phyloP scores from a whole-genome alignment of 306 rosid genomes.

The Cucurbita maxima region DNA sequence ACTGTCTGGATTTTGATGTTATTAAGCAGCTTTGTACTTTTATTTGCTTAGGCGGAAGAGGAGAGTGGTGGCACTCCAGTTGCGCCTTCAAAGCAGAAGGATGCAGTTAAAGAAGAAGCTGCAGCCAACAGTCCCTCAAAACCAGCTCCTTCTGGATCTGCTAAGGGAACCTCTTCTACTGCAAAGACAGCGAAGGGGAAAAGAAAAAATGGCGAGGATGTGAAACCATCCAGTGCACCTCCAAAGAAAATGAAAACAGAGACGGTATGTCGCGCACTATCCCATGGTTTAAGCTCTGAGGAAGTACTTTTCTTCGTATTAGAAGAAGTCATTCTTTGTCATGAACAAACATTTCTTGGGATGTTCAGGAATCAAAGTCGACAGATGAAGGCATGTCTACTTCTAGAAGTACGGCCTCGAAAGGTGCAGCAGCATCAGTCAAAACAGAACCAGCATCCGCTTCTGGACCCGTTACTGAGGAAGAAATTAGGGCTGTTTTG shows the following conservation, averaged over 20 bases:
- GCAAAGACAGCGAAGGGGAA: slow-evolving; percentile 64
- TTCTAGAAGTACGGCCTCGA: slow-evolving; percentile 36
- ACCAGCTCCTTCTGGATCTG: slow-evolving; percentile 36
- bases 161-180: slow-evolving; percentile 51
- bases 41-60: slow-evolving; percentile 52
- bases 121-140: slow-evolving; percentile 62
- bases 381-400: slow-evolving; percentile 37
- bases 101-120: slow-evolving; percentile 70
- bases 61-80: slow-evolving; percentile 38
- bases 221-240: slow-evolving; percentile 45
- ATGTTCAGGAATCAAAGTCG: slow-evolving; percentile 46
- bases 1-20: background rate
- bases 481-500: slow-evolving; percentile 79
- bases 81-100: slow-evolving; percentile 59
- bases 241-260: slow-evolving; percentile 84
- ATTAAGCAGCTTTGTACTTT: slow-evolving; percentile 3
- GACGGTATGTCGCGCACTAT: slow-evolving; percentile 37
- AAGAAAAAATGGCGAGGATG: slow-evolving; percentile 69
- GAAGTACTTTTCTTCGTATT: background rate
- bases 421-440: slow-evolving; percentile 31
- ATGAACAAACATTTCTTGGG: background rate
- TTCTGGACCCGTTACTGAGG: slow-evolving; percentile 74
- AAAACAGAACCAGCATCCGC: slow-evolving; percentile 29
- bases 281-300: background rate
- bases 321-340: background rate